These are phyloP conservation scores for Solanum okadae DNA, from an alignment of 257 asterid species.

Conservation along the genomic window DNA sequence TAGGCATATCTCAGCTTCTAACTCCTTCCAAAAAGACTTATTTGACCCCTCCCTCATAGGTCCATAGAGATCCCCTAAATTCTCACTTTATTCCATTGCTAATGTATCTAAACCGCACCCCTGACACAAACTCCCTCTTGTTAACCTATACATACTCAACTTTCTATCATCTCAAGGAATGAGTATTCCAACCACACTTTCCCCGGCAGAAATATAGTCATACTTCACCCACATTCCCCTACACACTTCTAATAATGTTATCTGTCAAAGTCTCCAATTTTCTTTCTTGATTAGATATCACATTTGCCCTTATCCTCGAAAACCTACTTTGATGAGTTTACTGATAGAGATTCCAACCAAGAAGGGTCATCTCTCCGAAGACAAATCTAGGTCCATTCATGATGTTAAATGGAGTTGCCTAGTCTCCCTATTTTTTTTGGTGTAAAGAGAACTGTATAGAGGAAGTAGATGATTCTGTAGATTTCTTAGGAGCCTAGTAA, in stretches of 20 bases:
- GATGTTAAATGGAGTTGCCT: not conserved
- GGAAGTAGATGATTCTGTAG: not conserved
- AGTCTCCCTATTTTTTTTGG: not conserved
- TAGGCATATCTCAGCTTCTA: not conserved
- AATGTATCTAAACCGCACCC: not conserved
- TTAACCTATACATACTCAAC: not conserved
- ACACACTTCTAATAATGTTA: not conserved
- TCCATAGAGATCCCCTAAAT: not conserved
- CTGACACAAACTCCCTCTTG: not conserved
- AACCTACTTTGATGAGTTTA: not conserved
- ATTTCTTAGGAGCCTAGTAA: not conserved
- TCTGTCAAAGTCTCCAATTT: not conserved
- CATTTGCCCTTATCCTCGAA: not conserved
- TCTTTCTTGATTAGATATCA: not conserved
- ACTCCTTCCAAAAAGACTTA: not conserved
- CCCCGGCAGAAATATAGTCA: not conserved
- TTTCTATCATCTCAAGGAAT: not conserved
- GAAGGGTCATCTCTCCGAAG: not conserved
- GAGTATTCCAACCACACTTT: not conserved
- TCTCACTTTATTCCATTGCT: not conserved
- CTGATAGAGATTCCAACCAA: not conserved
- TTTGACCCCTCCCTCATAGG: not conserved
- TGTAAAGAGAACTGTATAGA: not conserved
- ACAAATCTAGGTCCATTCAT: not conserved
- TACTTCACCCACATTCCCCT: not conserved